Percentiles rank a stretch among this genome's conserved stretches.
phyloP scores from a whole-genome alignment of 192 early-diverging fungal species.

The Phycomyces blakesleeanus region DNA sequence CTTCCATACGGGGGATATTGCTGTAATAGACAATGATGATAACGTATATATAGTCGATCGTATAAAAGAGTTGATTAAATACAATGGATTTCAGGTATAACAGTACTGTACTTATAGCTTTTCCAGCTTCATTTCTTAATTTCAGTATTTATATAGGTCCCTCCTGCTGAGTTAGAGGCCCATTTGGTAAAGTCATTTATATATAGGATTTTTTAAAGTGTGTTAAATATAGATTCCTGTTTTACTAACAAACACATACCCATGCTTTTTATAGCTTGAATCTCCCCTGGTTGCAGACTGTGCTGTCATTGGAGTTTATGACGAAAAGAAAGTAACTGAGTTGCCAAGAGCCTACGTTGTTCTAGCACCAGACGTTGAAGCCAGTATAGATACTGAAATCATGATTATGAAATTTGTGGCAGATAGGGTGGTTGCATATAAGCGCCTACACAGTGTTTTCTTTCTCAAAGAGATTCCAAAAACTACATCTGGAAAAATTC shows the following conservation, averaged over 20 bases:
- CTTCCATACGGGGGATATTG: constrained; percentile 85
- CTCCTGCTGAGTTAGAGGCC: constrained; percentile 85
- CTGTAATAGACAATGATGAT: constrained; percentile 58
- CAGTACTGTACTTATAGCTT: not conserved
- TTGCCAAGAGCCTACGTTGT: constrained; percentile 78
- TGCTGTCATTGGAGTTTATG: constrained; percentile 65
- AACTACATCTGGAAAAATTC: constrained; percentile 78
- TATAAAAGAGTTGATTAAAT: constrained; percentile 89
- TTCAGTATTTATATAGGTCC: constrained; percentile 50
- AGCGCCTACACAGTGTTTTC: constrained; percentile 75
- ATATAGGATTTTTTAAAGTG: not conserved
- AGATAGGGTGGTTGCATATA: constrained; percentile 65
- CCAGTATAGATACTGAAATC: constrained; percentile 25
- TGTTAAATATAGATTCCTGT: not conserved
- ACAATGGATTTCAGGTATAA: constrained; percentile 61
- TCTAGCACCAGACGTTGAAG: constrained; percentile 34
- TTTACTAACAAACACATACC: not conserved
- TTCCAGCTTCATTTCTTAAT: not conserved
- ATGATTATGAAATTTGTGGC: constrained; percentile 54
- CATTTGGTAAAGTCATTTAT: constrained; percentile 7
- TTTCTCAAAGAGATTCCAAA: constrained; percentile 76
- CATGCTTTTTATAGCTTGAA: constrained; percentile 41
- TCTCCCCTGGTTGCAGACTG: constrained; percentile 69
- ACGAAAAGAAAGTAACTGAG: constrained; percentile 64
- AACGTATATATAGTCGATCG: constrained; percentile 55